phyloP scores from a whole-genome alignment of 2,329 filamentous ascomycete species.

The Fusarium haematococcum region DNA sequence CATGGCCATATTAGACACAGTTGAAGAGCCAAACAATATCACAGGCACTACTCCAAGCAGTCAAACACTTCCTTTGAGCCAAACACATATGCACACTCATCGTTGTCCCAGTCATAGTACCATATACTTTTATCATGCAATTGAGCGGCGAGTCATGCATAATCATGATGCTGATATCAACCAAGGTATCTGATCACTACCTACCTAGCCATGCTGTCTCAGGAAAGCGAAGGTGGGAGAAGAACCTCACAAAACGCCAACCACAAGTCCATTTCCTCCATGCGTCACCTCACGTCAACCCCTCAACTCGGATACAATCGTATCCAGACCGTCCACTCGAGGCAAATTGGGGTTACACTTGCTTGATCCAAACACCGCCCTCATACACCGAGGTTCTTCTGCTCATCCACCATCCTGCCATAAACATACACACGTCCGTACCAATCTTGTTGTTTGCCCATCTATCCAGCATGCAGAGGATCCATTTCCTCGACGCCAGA shows the following conservation, averaged over 20 bases:
- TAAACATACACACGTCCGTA: background rate
- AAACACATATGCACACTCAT: background rate
- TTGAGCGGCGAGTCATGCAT: conserved; percentile 12
- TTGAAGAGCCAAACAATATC: background rate
- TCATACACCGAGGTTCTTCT: conserved; percentile 6
- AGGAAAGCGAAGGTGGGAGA: conserved; percentile 50
- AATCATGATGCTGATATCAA: conserved; percentile 37
- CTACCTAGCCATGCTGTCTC: conserved; percentile 48
- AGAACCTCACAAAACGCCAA: conserved; percentile 46
- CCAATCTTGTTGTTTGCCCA: background rate
- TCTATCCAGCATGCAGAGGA: conserved; percentile 63
- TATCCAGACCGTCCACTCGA: conserved; percentile 15
- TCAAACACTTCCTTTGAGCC: background rate
- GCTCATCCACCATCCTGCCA: conserved; percentile 5
- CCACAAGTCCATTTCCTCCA: conserved; percentile 39
- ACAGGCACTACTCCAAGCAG: background rate
- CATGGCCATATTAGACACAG: background rate
- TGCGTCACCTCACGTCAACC: conserved; percentile 12
- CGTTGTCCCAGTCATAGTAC: background rate
- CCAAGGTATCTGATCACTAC: conserved; percentile 51
- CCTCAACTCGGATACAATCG: conserved; percentile 23
- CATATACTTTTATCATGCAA: background rate
- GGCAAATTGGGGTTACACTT: conserved; percentile 8
- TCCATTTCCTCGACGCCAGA: conserved; percentile 75
- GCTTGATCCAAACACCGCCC: conserved; percentile 23